These are phyloP conservation scores for Mortierella sp. DNA, from an alignment of 371 early-diverging fungal genomes.

Conservation along the genomic window DNA sequence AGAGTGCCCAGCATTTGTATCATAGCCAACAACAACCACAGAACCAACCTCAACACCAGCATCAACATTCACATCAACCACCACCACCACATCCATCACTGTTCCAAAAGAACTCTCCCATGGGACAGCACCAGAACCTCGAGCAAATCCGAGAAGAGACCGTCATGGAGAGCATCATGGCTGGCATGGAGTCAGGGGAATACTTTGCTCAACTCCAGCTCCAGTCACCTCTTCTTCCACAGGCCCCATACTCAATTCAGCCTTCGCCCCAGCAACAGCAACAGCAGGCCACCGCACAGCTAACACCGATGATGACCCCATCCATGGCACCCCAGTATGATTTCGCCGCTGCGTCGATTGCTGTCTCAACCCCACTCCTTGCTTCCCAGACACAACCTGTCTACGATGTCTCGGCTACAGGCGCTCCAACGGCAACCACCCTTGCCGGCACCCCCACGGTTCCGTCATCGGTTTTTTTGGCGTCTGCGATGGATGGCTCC, in stretches of 20 bases:
- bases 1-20: conserved; percentile 22
- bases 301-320: conserved; percentile 21
- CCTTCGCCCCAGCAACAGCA: conserved; percentile 18
- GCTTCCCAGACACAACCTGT: conserved; percentile 32
- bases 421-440: conserved; percentile 10
- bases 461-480: conserved; percentile 12
- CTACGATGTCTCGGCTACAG: conserved; percentile 29
- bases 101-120: conserved; percentile 18
- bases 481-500: conserved; percentile 24
- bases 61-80: conserved; percentile 11
- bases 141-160: conserved; percentile 48
- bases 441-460: too few species aligned
- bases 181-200: conserved; percentile 47
- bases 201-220: conserved; percentile 48
- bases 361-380: conserved; percentile 35
- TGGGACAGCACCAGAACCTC: conserved; percentile 45
- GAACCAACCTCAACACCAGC: too few species aligned
- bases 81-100: conserved; percentile 6
- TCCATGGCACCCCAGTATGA: conserved; percentile 3
- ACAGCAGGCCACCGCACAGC: conserved; percentile 14
- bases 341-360: conserved; percentile 5
- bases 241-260: conserved; percentile 20
- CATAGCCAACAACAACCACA: conserved; percentile 20
- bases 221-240: conserved; percentile 40
- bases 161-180: conserved; percentile 42